Evolutionary conservation across 192 early-diverging fungal species (phyloP).

Genomic region (Gaertneriomyces semiglobifer): DNA sequence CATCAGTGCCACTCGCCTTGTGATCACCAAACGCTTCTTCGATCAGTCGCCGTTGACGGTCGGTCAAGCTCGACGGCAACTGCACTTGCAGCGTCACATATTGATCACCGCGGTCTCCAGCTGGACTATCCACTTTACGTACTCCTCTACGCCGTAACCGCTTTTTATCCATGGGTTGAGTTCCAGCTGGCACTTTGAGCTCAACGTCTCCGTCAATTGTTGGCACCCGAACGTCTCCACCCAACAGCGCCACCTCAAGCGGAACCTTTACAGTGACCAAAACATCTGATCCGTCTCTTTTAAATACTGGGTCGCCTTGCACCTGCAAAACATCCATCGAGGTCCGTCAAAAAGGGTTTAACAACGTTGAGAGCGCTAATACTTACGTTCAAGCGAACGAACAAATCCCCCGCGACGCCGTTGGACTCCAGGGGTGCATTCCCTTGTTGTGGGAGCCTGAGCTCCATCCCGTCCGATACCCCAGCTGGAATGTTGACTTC

Average conservation of each 20-base stretch:
- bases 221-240: slow-evolving; percentile 80
- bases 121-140: slow-evolving; percentile 44
- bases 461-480: slow-evolving; percentile 76
- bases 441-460: slow-evolving; percentile 76
- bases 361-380: background rate
- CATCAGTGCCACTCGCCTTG: no score
- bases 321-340: slow-evolving; percentile 43
- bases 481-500: slow-evolving; percentile 78
- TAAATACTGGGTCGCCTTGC: slow-evolving; percentile 60
- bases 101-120: slow-evolving; percentile 76
- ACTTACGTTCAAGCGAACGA: slow-evolving; percentile 66
- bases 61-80: slow-evolving; percentile 64
- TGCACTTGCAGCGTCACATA: slow-evolving; percentile 80
- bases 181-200: slow-evolving; percentile 75
- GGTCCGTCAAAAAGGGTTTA: slow-evolving; percentile 20
- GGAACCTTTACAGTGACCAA: slow-evolving; percentile 73
- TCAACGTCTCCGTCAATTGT: slow-evolving; percentile 97
- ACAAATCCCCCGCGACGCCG: slow-evolving; percentile 79
- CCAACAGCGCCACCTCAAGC: slow-evolving; percentile 81
- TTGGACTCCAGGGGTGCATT: slow-evolving; percentile 71
- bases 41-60: slow-evolving; percentile 42
- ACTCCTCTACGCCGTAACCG: slow-evolving; percentile 77
- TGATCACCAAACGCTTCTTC: slow-evolving; percentile 54
- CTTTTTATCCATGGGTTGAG: slow-evolving; percentile 86
- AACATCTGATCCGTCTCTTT: slow-evolving; percentile 77